Percentiles rank a stretch among this genome's conserved stretches.
Conservation (phyloP, 768 basidiomycete genomes). For the Melanogaster broomeanus region DNA sequence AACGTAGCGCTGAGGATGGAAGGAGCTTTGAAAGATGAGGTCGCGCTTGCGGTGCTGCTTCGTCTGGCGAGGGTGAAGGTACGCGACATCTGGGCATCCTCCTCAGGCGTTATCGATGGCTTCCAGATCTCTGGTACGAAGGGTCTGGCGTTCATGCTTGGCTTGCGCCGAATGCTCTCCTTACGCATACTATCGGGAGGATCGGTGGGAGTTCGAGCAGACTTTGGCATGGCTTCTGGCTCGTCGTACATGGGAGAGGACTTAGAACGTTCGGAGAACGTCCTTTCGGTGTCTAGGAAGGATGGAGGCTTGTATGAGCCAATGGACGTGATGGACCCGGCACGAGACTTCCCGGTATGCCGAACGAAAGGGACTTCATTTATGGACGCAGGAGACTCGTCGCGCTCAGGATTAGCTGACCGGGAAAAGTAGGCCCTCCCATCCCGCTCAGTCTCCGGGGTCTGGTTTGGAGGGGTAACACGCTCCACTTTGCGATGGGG, state of each 20-base stretch:
- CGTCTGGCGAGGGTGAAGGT: conserved; percentile 45
- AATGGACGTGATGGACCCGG: conserved; percentile 27
- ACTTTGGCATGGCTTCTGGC: conserved; percentile 24
- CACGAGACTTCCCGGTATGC: conserved; percentile 20
- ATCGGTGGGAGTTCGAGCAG: conserved; percentile 21
- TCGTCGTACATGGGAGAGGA: conserved; percentile 28
- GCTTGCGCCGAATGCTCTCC: conserved; percentile 33
- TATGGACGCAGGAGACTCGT: conserved; percentile 17
- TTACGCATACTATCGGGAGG: conserved; percentile 22
- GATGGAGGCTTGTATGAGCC: conserved; percentile 29
- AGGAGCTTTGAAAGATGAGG: conserved; percentile 47
- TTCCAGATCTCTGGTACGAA: conserved; percentile 50
- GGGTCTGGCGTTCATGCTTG: conserved; percentile 35
- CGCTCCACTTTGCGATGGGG: conserved; percentile 20
- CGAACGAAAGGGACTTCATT: conserved; percentile 21
- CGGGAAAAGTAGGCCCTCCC: conserved; percentile 16
- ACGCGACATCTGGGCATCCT: conserved; percentile 43
- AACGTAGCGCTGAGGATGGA: conserved; percentile 43
- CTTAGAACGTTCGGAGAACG: conserved; percentile 21
- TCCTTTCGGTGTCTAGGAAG: conserved; percentile 22
- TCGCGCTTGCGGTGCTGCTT: conserved; percentile 51
- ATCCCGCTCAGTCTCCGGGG: conserved; percentile 26
- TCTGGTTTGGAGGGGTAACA: conserved; percentile 16
- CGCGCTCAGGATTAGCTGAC: conserved; percentile 13
- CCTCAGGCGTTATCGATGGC: conserved; percentile 45